Percentiles rank a stretch among this genome's conserved stretches.
Conservation (phyloP, 2,329 filamentous ascomycete species). For the Xylariales sp. region DNA sequence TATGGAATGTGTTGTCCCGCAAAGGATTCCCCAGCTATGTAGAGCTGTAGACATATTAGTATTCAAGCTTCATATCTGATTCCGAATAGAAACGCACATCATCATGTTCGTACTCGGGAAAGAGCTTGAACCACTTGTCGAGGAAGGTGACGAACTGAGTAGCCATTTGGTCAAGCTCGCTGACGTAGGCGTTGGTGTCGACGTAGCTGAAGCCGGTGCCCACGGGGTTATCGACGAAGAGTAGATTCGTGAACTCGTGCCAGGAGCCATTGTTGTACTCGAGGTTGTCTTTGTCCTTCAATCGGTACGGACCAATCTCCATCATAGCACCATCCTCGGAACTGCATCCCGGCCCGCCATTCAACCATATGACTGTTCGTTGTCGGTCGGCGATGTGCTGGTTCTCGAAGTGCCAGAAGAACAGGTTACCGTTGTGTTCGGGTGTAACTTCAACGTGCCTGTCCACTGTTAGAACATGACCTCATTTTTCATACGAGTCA, state of each 20-base stretch:
- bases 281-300: conserved; percentile 69
- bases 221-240: conserved; percentile 96
- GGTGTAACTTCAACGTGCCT: conserved; percentile 89
- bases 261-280: conserved; percentile 89
- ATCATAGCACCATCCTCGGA: conserved; percentile 96
- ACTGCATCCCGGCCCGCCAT: conserved; percentile 94
- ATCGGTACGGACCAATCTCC: conserved; percentile 88
- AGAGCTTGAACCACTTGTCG: conserved; percentile 85
- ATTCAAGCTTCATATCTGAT: no score
- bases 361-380: conserved; percentile 92
- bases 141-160: conserved; percentile 82
- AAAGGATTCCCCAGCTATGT: conserved; percentile 93
- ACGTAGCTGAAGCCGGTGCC: conserved; percentile 96
- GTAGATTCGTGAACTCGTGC: conserved; percentile 95
- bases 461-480: conserved; percentile 12
- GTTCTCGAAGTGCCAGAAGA: conserved; percentile 98
- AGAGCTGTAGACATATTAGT: no score
- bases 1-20: conserved; percentile 97
- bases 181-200: conserved; percentile 79
- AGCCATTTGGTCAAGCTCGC: conserved; percentile 85
- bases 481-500: conserved; percentile 9
- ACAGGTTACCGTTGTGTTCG: conserved; percentile 85
- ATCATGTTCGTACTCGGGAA: conserved; percentile 86
- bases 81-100: conserved; percentile 71
- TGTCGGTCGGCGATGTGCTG: conserved; percentile 89